Percentiles rank a stretch among this genome's conserved stretches.
phyloP scores from a whole-genome alignment of 768 basidiomycete species.

The Xerocomellus intermedius region DNA sequence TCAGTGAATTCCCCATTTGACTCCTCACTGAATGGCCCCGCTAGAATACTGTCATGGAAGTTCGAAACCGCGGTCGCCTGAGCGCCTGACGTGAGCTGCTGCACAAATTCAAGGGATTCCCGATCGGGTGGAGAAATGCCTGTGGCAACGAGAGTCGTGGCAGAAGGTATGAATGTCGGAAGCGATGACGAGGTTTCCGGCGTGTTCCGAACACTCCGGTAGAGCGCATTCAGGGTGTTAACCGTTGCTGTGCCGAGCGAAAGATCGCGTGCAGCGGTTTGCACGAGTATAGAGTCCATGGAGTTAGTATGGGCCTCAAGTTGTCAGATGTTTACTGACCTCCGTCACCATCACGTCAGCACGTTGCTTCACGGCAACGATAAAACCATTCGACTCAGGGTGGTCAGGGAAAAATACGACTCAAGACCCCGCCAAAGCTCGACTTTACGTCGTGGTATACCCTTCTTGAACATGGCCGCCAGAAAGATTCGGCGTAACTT shows the following conservation, averaged over 20 bases:
- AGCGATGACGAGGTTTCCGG: neutral
- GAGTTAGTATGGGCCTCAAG: neutral
- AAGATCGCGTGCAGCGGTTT: neutral
- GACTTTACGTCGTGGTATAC: too few species aligned
- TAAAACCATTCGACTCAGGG: slow-evolving; percentile 1
- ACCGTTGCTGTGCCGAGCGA: slow-evolving; percentile 1
- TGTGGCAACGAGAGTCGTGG: slow-evolving; percentile 11
- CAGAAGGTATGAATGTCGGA: slow-evolving; percentile 16
- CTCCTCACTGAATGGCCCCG: slow-evolving; percentile 49
- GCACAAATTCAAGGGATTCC: slow-evolving; percentile 8
- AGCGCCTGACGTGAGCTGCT: slow-evolving; percentile 38
- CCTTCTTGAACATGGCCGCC: neutral
- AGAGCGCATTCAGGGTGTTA: slow-evolving; percentile 12
- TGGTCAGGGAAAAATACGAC: neutral
- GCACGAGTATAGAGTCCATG: slow-evolving; percentile 6
- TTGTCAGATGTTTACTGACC: neutral
- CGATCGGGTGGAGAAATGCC: slow-evolving; percentile 3
- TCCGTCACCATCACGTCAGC: slow-evolving; percentile 11
- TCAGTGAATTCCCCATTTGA: slow-evolving; percentile 54
- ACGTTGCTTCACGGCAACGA: neutral
- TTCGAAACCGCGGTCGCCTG: slow-evolving; percentile 38
- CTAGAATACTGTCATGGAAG: slow-evolving; percentile 51
- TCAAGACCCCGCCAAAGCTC: too few species aligned
- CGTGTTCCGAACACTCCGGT: neutral
- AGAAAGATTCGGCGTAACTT: neutral